Evolutionary conservation across 139 green algal species (phyloP).

Genomic region (Micromonas pusilla): DNA sequence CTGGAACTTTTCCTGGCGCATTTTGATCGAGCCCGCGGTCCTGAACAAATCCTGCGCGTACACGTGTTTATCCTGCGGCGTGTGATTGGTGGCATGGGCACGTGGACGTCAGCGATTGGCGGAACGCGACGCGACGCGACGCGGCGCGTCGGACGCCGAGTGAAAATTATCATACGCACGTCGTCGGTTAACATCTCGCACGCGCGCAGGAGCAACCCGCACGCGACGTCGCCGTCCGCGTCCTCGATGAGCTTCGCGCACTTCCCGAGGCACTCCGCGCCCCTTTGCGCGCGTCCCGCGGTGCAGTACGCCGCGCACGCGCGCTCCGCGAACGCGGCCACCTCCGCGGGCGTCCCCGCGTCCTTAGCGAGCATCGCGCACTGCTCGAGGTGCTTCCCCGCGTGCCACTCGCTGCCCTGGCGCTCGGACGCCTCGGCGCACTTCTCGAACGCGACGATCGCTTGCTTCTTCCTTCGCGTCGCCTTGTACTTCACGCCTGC

Average conservation of each 20-base stretch:
- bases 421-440: neutral
- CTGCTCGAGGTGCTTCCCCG: constrained; percentile 1
- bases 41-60: constrained; percentile 1
- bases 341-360: neutral
- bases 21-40: neutral
- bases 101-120: too few species aligned
- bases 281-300: neutral
- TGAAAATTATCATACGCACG: too few species aligned
- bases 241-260: neutral
- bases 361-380: neutral
- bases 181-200: constrained; percentile 9
- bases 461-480: neutral
- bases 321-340: neutral
- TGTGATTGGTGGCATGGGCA: too few species aligned
- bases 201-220: neutral
- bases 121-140: too few species aligned
- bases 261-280: neutral
- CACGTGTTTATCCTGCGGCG: neutral
- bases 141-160: too few species aligned
- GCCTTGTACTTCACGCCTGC: neutral
- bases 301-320: neutral
- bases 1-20: neutral
- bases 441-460: neutral
- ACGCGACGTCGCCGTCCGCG: neutral
- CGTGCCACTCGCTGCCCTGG: neutral